Conservation (phyloP, 495 filamentous ascomycete genomes). For the Ascobolus immersus region DNA sequence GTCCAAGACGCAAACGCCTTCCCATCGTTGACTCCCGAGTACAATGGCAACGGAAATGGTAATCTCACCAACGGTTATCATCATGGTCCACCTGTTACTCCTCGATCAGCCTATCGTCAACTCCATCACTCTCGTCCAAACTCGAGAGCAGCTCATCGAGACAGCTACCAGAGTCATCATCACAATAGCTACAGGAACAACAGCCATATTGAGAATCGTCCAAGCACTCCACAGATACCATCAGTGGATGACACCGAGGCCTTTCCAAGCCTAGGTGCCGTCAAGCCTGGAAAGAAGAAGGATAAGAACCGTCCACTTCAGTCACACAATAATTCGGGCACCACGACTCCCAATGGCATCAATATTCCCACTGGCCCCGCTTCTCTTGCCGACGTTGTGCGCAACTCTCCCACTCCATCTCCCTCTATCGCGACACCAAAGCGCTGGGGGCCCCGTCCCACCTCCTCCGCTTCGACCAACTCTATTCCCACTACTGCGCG, state of each 20-base stretch:
- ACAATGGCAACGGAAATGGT: too few relatives aligned
- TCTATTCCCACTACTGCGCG: slow-evolving; percentile 9
- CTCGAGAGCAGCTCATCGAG: too few relatives aligned
- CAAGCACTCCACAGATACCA: too few relatives aligned
- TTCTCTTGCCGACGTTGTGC: slow-evolving; percentile 83
- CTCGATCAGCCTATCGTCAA: slow-evolving; percentile 38
- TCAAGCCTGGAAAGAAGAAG: slow-evolving; percentile 48
- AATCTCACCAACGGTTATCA: too few relatives aligned
- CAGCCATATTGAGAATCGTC: slow-evolving; percentile 22
- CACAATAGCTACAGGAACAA: slow-evolving; percentile 26
- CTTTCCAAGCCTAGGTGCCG: slow-evolving; percentile 74
- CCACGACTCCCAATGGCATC: slow-evolving; percentile 32
- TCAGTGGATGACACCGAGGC: slow-evolving; percentile 84
- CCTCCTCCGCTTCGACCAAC: slow-evolving; percentile 9
- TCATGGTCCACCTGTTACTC: slow-evolving; percentile 22
- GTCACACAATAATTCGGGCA: slow-evolving; percentile 11
- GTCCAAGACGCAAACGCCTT: slow-evolving; percentile 78
- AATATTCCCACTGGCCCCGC: slow-evolving; percentile 44
- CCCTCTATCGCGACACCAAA: slow-evolving; percentile 19
- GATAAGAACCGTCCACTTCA: too few relatives aligned
- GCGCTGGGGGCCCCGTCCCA: slow-evolving; percentile 14
- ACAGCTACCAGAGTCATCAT: slow-evolving; percentile 52
- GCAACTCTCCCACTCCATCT: slow-evolving; percentile 63
- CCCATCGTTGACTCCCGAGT: slow-evolving; percentile 45
- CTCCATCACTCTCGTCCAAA: slow-evolving; percentile 55